Evolutionary conservation across 805 yeast species (phyloP).

Genomic region (Wickerhamomyces alni): DNA sequence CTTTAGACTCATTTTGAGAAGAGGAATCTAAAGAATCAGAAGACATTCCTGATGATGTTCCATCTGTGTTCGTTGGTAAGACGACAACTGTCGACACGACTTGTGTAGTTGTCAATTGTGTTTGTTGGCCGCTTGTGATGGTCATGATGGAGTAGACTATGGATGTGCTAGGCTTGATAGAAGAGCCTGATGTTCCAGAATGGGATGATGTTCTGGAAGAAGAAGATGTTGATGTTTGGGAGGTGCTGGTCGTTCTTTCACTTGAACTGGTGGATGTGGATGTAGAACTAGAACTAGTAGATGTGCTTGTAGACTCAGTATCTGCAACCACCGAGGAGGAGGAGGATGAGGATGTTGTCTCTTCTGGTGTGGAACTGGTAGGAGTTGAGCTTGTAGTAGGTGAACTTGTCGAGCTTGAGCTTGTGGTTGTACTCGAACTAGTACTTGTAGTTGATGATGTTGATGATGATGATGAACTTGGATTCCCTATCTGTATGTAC

Average conservation of each 20-base stretch:
- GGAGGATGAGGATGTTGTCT: no score
- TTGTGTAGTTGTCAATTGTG: conserved; percentile 21
- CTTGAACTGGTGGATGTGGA: not conserved
- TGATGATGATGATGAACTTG: conserved; percentile 3
- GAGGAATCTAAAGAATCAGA: conserved; percentile 12
- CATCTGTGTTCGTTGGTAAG: conserved; percentile 16
- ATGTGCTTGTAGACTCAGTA: conserved; percentile 17
- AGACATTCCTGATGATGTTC: conserved; percentile 1
- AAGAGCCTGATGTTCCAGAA: conserved; percentile 1
- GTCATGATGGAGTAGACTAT: conserved; percentile 30
- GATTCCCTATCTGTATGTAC: conserved; percentile 37
- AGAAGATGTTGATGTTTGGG: conserved; percentile 4
- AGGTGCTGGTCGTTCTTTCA: conserved; percentile 7
- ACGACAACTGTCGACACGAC: conserved; percentile 20
- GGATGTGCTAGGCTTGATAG: conserved; percentile 24
- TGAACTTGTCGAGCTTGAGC: not conserved
- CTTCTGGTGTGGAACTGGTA: conserved; percentile 1
- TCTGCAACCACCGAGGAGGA: no score
- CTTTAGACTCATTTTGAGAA: conserved; percentile 13
- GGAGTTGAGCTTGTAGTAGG: not conserved
- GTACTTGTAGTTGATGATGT: no score
- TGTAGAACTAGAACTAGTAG: not conserved
- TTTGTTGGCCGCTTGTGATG: conserved; percentile 27
- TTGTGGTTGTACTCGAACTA: conserved; percentile 15
- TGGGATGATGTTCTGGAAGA: conserved; percentile 4